Conservation (phyloP, 2,329 filamentous ascomycete species). For the Pestalotiopsis sp. region DNA sequence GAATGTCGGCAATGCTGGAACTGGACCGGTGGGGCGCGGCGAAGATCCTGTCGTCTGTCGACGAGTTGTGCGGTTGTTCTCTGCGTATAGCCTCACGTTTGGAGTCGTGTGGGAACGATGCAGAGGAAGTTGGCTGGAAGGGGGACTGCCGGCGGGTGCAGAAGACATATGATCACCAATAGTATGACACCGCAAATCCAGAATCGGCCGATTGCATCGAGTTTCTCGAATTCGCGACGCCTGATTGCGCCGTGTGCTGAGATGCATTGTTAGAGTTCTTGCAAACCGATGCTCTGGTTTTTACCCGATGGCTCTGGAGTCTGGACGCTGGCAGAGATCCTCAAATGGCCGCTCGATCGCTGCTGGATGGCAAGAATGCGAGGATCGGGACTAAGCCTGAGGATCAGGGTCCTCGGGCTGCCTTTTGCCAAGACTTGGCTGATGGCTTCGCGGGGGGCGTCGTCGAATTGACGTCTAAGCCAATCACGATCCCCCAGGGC, state of each 20-base stretch:
- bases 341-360: constrained; percentile 3
- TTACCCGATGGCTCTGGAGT: background rate
- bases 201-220: constrained; percentile 14
- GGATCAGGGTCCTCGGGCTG: constrained; percentile 4
- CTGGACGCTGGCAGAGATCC: background rate
- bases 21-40: background rate
- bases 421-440: background rate
- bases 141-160: background rate
- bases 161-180: background rate
- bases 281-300: background rate
- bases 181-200: constrained; percentile 4
- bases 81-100: constrained; percentile 6
- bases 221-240: constrained; percentile 12
- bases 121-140: background rate
- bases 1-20: background rate
- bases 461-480: background rate
- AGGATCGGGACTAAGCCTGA: background rate
- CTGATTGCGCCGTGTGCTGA: background rate
- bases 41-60: background rate
- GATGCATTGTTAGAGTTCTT: background rate
- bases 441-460: background rate
- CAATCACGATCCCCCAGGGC: background rate
- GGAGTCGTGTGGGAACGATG: background rate
- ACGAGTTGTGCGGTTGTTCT: background rate
- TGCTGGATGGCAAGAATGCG: background rate